A percentile compares a stretch with the other conserved stretches of the same genome.
Conservation (phyloP, 768 basidiomycete species). For the Trametes cingulata region DNA sequence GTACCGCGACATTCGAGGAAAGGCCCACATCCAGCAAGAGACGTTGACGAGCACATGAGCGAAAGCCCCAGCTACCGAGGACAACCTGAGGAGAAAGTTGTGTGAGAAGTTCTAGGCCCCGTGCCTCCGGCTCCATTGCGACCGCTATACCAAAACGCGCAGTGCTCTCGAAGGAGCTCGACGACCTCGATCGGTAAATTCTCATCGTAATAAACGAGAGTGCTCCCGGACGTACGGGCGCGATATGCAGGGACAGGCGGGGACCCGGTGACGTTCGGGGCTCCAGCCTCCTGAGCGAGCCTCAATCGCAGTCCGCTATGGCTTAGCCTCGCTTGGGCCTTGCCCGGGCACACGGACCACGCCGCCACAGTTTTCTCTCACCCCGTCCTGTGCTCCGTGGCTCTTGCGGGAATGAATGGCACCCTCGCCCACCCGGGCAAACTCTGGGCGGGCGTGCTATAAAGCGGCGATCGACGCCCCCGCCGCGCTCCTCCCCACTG, state of each 20-base stretch:
- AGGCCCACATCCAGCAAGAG: not conserved
- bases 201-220: too few species aligned
- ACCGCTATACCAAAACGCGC: not conserved
- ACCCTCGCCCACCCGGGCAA: not conserved
- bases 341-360: not conserved
- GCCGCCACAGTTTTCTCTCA: not conserved
- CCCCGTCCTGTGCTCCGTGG: too few species aligned
- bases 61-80: too few species aligned
- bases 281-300: not conserved
- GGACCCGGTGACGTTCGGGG: constrained; percentile 6
- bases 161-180: not conserved
- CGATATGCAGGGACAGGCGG: not conserved
- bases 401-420: not conserved
- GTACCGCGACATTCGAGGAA: not conserved
- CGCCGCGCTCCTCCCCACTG: not conserved
- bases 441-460: not conserved
- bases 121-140: not conserved
- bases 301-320: too few species aligned
- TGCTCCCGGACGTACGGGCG: not conserved
- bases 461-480: not conserved
- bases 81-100: too few species aligned
- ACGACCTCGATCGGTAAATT: not conserved
- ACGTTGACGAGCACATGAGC: too few species aligned
- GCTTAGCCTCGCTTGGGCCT: not conserved
- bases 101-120: too few species aligned